Evolutionary conservation across 768 basidiomycete species (phyloP).

Genomic region (Xerocomus potaroensis): DNA sequence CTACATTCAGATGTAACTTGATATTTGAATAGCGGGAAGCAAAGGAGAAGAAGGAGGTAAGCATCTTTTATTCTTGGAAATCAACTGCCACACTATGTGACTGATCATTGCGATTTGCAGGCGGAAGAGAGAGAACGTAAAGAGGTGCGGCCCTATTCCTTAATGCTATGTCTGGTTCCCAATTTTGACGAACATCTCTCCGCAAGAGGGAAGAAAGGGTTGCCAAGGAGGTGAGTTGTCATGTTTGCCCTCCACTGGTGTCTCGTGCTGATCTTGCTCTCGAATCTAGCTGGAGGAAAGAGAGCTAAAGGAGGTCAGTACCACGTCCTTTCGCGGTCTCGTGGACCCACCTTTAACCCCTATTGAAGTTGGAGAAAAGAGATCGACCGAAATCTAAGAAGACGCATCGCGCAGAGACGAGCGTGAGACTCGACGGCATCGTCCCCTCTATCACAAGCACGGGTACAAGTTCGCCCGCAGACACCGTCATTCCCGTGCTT

Average conservation of each 20-base stretch:
- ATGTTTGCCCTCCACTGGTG: neutral
- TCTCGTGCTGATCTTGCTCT: conserved; percentile 19
- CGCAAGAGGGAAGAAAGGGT: conserved; percentile 51
- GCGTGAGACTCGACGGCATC: conserved; percentile 24
- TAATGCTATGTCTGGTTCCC: neutral
- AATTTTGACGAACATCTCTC: conserved; percentile 7
- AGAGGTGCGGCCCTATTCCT: conserved; percentile 40
- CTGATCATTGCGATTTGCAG: conserved; percentile 20
- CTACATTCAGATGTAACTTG: neutral
- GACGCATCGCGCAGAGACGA: conserved; percentile 32
- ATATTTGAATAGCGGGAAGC: conserved; percentile 59
- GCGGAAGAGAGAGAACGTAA: conserved; percentile 62
- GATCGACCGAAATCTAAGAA: conserved; percentile 57
- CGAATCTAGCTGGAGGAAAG: conserved; percentile 38
- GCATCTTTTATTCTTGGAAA: conserved; percentile 5
- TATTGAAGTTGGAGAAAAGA: conserved; percentile 52
- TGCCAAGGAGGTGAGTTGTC: conserved; percentile 47
- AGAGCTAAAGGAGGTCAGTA: conserved; percentile 43
- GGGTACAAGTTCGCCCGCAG: conserved; percentile 7
- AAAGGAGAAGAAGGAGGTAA: conserved; percentile 70
- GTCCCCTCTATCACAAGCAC: conserved; percentile 9
- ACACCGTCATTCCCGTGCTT: conserved; percentile 19
- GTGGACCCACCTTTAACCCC: neutral
- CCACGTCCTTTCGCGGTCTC: neutral
- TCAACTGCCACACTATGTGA: conserved; percentile 2